Percentiles rank a stretch among this genome's conserved stretches.
Evolutionary conservation across 441 rosid genomes (phyloP).

Genomic region (Adansonia madagascariensis): DNA sequence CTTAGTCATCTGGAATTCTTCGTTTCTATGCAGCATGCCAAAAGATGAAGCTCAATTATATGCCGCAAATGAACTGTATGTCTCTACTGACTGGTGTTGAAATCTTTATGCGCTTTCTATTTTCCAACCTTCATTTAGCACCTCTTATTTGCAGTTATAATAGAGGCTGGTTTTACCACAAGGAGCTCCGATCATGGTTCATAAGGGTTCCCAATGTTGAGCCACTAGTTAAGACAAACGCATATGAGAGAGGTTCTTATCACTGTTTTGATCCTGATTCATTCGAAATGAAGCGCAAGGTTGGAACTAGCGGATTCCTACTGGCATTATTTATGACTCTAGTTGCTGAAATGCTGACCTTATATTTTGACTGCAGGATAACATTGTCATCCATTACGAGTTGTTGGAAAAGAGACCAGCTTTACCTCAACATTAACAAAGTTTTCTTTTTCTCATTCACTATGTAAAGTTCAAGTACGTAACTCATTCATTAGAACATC

Average conservation of each 20-base stretch:
- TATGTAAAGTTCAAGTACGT: conserved; percentile 30
- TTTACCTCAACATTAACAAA: conserved; percentile 64
- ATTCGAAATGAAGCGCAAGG: conserved; percentile 79
- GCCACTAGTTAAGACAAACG: conserved; percentile 79
- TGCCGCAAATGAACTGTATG: conserved; percentile 89
- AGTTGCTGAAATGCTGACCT: neutral
- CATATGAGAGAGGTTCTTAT: conserved; percentile 87
- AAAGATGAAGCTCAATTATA: conserved; percentile 55
- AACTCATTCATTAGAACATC: conserved; percentile 47
- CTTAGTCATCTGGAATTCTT: conserved; percentile 11
- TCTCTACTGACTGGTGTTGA: conserved; percentile 15
- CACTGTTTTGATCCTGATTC: conserved; percentile 82
- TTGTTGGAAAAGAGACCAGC: conserved; percentile 81
- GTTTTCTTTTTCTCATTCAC: neutral
- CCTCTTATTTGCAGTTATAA: conserved; percentile 59
- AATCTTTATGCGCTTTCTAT: neutral
- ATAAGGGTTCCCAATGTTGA: conserved; percentile 69
- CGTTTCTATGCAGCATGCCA: conserved; percentile 75
- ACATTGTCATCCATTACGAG: conserved; percentile 75
- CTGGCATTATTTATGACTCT: neutral
- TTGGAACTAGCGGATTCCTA: conserved; percentile 25
- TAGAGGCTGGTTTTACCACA: conserved; percentile 93
- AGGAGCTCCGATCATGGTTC: conserved; percentile 79
- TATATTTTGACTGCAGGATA: conserved; percentile 66
- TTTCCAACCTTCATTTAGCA: neutral